Base-by-base conservation (phyloP, 768 basidiomycete species). In the Boletus reticulatus region DNA sequence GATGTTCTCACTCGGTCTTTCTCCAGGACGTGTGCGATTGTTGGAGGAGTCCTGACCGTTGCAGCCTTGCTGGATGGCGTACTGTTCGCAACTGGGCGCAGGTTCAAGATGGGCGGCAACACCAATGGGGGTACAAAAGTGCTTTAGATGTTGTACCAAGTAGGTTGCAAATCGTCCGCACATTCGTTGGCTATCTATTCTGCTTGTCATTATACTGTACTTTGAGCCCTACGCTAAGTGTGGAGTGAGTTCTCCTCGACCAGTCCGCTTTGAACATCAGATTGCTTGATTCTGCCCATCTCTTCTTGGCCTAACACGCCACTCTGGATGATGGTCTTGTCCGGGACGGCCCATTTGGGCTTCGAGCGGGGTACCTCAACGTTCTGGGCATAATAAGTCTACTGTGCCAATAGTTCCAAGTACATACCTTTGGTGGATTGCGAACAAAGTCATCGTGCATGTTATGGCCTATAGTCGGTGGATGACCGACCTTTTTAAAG, bases 31-130 rank as follows among this genome's bases (percentile, higher is more conserved):
- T 97, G 94, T 68, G 97, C 97, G 3, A 98, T 99, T 65, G 88
- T 99, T 29, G 97, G 97, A 61, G 97, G 97, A 62, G 95, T 98
- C 4, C 75, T 99, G 57, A 99, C 97, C 6, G 88, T 99, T 19
- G 95, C 94, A 17, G 88, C 90, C 1, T 75, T 99, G 14, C 61
- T 98, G 49, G 97, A 98, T 71, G 84, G 89, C 57, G 75, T 91
- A 48, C 80, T 97, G 54, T 98, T 96, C 69, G 89, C 88, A 16
- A 88, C 94, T 32, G 80, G 83, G 49, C 84, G 85, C 57, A 81
- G 79, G 44, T 68, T 98, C 58, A 92, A 90, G 73, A 89, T 87
- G 73, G 76, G 75, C 16, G 67, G 67, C 22, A 60, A 59, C 5
- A 36, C 32, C 27, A 72, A 73, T 12, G 71, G 72, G 43, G 58